phyloP scores from a whole-genome alignment of 345 rosid species.

The Euphorbia tirucalli region DNA sequence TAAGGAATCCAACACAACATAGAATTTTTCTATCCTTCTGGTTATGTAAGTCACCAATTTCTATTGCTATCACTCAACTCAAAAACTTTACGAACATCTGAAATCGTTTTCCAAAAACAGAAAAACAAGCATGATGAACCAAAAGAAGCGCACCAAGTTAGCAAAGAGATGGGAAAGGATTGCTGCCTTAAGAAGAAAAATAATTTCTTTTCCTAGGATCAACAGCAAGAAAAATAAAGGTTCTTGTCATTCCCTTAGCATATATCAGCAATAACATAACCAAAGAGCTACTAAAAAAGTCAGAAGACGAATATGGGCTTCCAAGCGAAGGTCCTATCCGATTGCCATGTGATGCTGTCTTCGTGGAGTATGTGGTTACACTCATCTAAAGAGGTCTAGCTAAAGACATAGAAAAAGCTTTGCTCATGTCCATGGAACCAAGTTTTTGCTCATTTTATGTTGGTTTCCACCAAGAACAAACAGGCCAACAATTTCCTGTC shows the following conservation, averaged over 20 bases:
- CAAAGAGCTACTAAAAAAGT: neutral
- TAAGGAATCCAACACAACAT: neutral
- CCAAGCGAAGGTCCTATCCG: conserved; percentile 14
- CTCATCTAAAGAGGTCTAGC: conserved; percentile 2
- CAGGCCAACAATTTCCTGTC: neutral
- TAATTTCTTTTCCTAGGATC: neutral
- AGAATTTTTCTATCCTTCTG: neutral
- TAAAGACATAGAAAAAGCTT: neutral
- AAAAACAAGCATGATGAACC: neutral
- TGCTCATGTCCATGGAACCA: neutral
- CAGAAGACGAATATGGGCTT: conserved; percentile 12
- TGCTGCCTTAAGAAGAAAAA: conserved; percentile 1
- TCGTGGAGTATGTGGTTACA: conserved; percentile 4
- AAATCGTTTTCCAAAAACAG: neutral
- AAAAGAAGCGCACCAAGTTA: neutral
- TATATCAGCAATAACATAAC: conserved; percentile 5
- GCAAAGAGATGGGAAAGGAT: neutral
- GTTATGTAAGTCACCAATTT: neutral
- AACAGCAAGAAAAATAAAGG: too few relatives aligned
- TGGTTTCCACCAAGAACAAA: neutral
- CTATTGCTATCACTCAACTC: neutral
- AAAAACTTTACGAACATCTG: neutral
- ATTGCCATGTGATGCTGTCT: conserved; percentile 13
- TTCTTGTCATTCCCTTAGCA: neutral
- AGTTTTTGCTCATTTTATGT: neutral